Evolutionary conservation across 495 filamentous ascomycete genomes (phyloP).

Genomic region (Aspergillus sparsus): DNA sequence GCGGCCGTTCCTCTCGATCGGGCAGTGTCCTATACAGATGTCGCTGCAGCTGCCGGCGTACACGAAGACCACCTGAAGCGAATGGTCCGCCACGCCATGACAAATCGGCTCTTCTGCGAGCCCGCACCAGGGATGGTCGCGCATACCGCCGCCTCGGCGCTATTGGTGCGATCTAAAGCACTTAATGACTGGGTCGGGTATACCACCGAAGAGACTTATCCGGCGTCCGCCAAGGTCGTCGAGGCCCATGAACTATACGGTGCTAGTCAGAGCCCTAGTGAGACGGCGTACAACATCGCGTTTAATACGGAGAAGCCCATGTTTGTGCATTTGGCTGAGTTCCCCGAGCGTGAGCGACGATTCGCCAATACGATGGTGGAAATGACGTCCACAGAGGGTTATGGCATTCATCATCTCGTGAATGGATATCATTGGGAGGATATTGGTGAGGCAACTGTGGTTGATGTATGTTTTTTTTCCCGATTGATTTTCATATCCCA

Average conservation of each 20-base stretch:
- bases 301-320: conserved; percentile 8
- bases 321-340: conserved; percentile 4
- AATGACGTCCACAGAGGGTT: conserved; percentile 1
- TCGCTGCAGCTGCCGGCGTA: not conserved
- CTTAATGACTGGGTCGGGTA: conserved; percentile 9
- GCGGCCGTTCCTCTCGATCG: not conserved
- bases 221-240: not conserved
- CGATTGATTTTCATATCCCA: too few relatives aligned
- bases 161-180: not conserved
- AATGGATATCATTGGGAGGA: conserved; percentile 8
- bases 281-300: conserved; percentile 9
- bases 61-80: not conserved
- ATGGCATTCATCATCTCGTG: conserved; percentile 2
- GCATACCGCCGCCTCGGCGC: conserved; percentile 3
- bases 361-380: conserved; percentile 8
- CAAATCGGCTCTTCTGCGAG: conserved; percentile 10
- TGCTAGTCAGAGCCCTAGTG: not conserved
- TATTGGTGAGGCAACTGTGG: not conserved
- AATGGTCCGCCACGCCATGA: conserved; percentile 10
- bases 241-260: conserved; percentile 2
- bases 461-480: conserved; percentile 4
- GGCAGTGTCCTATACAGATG: not conserved
- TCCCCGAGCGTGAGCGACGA: not conserved
- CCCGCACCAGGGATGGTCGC: not conserved
- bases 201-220: not conserved